Conservation (phyloP, 495 filamentous ascomycete species). For the Annulohypoxylon bovei region DNA sequence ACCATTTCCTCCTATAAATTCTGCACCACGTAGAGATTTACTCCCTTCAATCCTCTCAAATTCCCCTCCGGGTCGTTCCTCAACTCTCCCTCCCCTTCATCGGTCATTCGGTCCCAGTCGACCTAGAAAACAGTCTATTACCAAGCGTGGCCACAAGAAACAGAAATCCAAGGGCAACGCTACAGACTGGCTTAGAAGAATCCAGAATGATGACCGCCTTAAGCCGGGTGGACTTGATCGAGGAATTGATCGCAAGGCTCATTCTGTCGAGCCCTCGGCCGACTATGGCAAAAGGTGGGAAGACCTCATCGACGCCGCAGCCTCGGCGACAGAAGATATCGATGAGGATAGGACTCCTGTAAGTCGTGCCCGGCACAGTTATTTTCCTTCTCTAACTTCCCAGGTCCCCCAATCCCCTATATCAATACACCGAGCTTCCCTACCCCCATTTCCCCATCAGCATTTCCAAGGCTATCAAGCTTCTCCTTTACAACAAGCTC, state of each 20-base stretch:
- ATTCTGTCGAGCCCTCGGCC: slow-evolving; percentile 82
- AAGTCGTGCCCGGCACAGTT: slow-evolving; percentile 54
- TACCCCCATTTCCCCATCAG: slow-evolving; percentile 72
- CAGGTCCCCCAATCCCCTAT: slow-evolving; percentile 75
- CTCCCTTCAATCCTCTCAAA: slow-evolving; percentile 82
- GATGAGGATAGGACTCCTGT: slow-evolving; percentile 85
- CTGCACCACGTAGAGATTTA: slow-evolving; percentile 69
- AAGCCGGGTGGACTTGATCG: slow-evolving; percentile 77
- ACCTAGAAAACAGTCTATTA: slow-evolving; percentile 84
- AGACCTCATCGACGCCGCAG: slow-evolving; percentile 90
- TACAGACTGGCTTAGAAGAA: slow-evolving; percentile 59
- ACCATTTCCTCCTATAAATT: slow-evolving; percentile 69
- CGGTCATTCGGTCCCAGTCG: slow-evolving; percentile 68
- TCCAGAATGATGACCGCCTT: slow-evolving; percentile 62
- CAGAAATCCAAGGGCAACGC: slow-evolving; percentile 71
- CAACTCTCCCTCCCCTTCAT: slow-evolving; percentile 84
- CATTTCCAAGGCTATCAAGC: slow-evolving; percentile 82
- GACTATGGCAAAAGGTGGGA: slow-evolving; percentile 91
- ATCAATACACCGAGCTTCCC: slow-evolving; percentile 75
- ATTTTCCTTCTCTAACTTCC: slow-evolving; percentile 51
- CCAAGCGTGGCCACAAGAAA: slow-evolving; percentile 80
- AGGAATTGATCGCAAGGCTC: slow-evolving; percentile 79
- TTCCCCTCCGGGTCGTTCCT: slow-evolving; percentile 86
- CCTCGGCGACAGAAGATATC: slow-evolving; percentile 91
- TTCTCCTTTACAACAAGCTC: slow-evolving; percentile 84